phyloP scores from a whole-genome alignment of 202 grass and related monocot species.

The Panicum virgatum region DNA sequence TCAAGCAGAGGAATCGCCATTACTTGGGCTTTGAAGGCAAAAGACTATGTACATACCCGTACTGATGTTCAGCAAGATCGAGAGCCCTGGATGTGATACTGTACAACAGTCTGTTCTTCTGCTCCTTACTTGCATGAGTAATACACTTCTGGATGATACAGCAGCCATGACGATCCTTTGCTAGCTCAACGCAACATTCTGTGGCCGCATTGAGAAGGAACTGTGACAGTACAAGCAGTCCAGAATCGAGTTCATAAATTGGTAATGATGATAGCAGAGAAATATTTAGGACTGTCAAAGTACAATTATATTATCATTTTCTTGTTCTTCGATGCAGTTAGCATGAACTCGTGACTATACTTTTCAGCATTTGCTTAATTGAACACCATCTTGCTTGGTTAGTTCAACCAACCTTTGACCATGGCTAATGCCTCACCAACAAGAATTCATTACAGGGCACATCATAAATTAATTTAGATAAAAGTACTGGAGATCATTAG shows the following conservation, averaged over 20 bases:
- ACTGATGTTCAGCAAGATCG: constrained; percentile 63
- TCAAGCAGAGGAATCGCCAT: background rate
- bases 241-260: background rate
- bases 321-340: background rate
- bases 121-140: constrained; percentile 45
- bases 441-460: background rate
- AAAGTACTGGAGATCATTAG: background rate
- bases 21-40: constrained; percentile 2
- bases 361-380: background rate
- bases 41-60: constrained; percentile 51
- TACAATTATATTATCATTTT: background rate
- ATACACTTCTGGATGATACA: constrained; percentile 81
- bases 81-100: constrained; percentile 51
- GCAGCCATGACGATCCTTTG: constrained; percentile 71
- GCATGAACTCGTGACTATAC: background rate
- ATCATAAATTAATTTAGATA: background rate
- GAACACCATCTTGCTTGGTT: background rate
- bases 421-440: background rate
- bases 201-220: constrained; percentile 59
- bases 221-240: constrained; percentile 32
- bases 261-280: background rate
- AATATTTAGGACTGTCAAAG: background rate
- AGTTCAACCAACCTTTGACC: background rate
- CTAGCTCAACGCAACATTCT: constrained; percentile 56
- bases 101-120: constrained; percentile 48